Percentiles rank a stretch among this genome's conserved stretches.
phyloP scores from a whole-genome alignment of 495 filamentous ascomycete species.

The Penicilliopsis zonata region DNA sequence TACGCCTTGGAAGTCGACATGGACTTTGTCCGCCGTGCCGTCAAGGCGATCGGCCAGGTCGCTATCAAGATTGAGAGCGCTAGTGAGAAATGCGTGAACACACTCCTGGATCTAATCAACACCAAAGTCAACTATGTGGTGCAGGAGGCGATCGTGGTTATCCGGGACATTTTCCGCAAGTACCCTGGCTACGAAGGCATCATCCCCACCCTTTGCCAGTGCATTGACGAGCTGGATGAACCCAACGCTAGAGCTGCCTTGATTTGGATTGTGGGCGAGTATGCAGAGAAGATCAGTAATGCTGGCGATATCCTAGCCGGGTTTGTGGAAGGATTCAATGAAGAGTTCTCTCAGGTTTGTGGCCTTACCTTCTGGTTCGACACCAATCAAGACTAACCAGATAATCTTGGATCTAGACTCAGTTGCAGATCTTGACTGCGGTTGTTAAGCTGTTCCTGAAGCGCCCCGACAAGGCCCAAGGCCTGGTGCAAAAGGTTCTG shows the following conservation, averaged over 20 bases:
- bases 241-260: slow-evolving; percentile 82
- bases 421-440: slow-evolving; percentile 90
- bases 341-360: slow-evolving; percentile 75
- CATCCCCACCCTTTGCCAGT: slow-evolving; percentile 90
- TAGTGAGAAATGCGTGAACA: slow-evolving; percentile 90
- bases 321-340: slow-evolving; percentile 86
- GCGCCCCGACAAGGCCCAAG: slow-evolving; percentile 85
- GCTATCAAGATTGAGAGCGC: slow-evolving; percentile 96
- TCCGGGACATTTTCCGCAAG: slow-evolving; percentile 96
- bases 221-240: slow-evolving; percentile 94
- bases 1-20: slow-evolving; percentile 98
- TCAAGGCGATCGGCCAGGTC: slow-evolving; percentile 91
- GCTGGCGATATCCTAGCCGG: slow-evolving; percentile 78
- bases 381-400: too few species aligned
- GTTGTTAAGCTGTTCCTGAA: slow-evolving; percentile 97
- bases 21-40: slow-evolving; percentile 92
- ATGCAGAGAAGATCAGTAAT: slow-evolving; percentile 97
- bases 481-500: slow-evolving; percentile 83
- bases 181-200: slow-evolving; percentile 98
- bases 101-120: slow-evolving; percentile 82
- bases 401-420: slow-evolving; percentile 43
- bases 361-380: neutral
- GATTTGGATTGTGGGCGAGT: slow-evolving; percentile 98
- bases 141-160: slow-evolving; percentile 94
- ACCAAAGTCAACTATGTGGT: slow-evolving; percentile 99